Base-by-base conservation (phyloP, 805 yeast genomes). In the Danielozyma ontarioensis region DNA sequence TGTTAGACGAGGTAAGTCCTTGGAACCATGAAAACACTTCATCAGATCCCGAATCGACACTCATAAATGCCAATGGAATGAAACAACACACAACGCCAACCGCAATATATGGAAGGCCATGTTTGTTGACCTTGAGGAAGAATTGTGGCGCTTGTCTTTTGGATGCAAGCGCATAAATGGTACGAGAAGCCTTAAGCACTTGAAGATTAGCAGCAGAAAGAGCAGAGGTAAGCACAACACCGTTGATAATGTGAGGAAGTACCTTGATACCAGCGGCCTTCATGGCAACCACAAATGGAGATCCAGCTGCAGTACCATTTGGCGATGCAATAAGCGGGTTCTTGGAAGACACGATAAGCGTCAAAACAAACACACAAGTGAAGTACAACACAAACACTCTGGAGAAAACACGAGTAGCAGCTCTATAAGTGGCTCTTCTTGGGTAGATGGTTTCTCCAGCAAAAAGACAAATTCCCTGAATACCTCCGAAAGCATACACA, bases 241-340 rank as follows among this genome's bases (percentile, higher is more conserved):
- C 70, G 42, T 65, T 65, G 33, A 65, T 53, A 18, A 61, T 48
- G 38, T 52, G 55, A 8, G 64, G 66, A 16, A 65, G 46, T 0
- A 50, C 68, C 23, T 42, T 46, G 22, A 64, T 61, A 5, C 55
- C 55, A 10, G 58, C 59, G 26, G 50, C 41, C 31, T 49, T 42
- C 40, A 64, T 58, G 7, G 66, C 68, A 39, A 65, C 49, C 12
- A 65, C 70, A 35, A 62, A 65, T 11, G 70, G 69, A 8, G 70
- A 64, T 8, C 64, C 57, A 22, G 46, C 26, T 17, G 62, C 57
- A 45, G 40, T 46, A 6, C 65, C 50, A 35, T 50, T 42, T 32
- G 51, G 51, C 35, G 56, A 34, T 32, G 59, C 46, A 40, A 59
- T 39, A 11, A 13, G 25, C 17, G 40, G 28, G 35, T 62, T 57